A percentile compares a stretch with the other conserved stretches of the same genome.
Evolutionary conservation across 129 eudicot species (phyloP).

Genomic region (Chrysanthemum seticuspe): DNA sequence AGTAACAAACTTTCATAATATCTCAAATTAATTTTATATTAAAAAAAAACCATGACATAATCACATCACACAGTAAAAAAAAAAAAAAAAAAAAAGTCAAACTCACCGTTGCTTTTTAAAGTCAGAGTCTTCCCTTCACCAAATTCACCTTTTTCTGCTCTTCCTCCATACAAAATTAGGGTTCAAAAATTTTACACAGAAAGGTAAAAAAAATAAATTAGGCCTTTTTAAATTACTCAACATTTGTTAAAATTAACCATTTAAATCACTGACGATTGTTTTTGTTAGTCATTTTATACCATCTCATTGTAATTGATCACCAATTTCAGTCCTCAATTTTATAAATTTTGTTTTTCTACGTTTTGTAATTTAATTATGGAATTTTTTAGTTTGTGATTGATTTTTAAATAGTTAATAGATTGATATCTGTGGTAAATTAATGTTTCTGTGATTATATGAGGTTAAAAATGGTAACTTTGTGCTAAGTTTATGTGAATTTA

Average conservation of each 20-base stretch:
- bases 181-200: conserved; percentile 12
- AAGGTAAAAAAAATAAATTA: conserved; percentile 25
- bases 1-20: too few relatives aligned
- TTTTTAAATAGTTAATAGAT: conserved; percentile 2
- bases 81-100: conserved; percentile 30
- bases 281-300: conserved; percentile 2
- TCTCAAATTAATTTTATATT: too few relatives aligned
- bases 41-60: conserved; percentile 12
- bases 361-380: conserved; percentile 7
- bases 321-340: conserved; percentile 11
- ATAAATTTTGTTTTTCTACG: not conserved
- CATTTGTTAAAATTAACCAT: not conserved
- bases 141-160: conserved; percentile 6
- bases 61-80: not conserved
- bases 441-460: not conserved
- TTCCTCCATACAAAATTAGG: conserved; percentile 25
- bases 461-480: conserved; percentile 10
- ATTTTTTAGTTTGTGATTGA: conserved; percentile 17
- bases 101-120: conserved; percentile 37
- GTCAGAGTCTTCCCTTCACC: conserved; percentile 17
- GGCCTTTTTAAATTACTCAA: conserved; percentile 15
- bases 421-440: not conserved
- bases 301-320: conserved; percentile 14
- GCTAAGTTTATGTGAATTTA: too few relatives aligned
- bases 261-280: not conserved